Base-by-base conservation (phyloP, 257 asterid species). In the Solanum clarkiae region DNA sequence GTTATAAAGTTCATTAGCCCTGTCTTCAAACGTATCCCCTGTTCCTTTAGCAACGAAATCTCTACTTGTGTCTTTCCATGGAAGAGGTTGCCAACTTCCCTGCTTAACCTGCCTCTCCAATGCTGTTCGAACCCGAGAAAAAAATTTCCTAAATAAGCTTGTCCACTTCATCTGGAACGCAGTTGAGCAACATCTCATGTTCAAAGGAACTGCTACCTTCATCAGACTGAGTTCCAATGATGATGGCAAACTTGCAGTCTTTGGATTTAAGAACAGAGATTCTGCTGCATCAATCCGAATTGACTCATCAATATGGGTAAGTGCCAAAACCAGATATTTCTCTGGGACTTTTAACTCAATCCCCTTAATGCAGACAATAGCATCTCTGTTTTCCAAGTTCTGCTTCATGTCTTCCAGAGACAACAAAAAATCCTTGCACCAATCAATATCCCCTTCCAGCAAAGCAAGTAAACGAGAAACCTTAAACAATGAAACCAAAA, bases 251-350 rank as follows among this genome's bases (percentile, higher is more conserved):
- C 95, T 94, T 32, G 99, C 88, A 13, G 95, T 92, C 91, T 93
- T 96, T 16, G 98, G 98, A 87, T 93, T 96, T 84, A 95, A 87
- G 94, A 96, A 95, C 75, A 96, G 90, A 84, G 97, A 90, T 88
- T 96, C 98, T 54, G 99, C 98, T 86, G 99, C 97, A 91, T 96
- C 97, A 88, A 94, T 92, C 88, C 99, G 98, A 82, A 96, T 95
- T 62, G 95, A 92, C 87, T 96, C 99, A 74, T 96, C 99, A 75
- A 89, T 90, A 81, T 94, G 97, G 80, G 93, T 93, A 88, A 96
- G 92, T 75, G 99, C 98, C 90, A 92, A 86, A 70, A 91, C 86
- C 86, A 96, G 91, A 98, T 97, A 95, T 85, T 88, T 92, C 84
- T 90, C 97, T 14, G 97, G 97, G 85, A 96, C 88, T 84, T 91